Evolutionary conservation across 306 rosid genomes (phyloP).

Genomic region (Vicia villosa): DNA sequence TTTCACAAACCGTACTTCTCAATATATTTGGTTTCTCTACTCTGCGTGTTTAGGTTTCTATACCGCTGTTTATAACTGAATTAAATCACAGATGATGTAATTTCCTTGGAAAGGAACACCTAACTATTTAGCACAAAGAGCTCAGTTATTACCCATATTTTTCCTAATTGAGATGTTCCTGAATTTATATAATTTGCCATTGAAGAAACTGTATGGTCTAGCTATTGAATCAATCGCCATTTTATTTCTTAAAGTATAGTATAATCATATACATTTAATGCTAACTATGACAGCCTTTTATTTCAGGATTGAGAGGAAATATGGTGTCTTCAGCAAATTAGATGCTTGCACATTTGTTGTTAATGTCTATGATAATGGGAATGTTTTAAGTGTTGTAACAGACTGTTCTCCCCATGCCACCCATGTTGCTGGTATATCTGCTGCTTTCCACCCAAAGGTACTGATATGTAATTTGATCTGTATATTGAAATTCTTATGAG

Average conservation of each 20-base stretch:
- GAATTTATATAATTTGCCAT: slow-evolving; percentile 6
- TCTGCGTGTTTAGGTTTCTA: background rate
- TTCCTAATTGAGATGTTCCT: slow-evolving; percentile 29
- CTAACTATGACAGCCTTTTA: slow-evolving; percentile 28
- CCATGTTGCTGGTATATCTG: slow-evolving; percentile 93
- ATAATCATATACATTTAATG: no score
- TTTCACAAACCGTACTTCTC: no score
- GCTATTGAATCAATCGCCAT: slow-evolving; percentile 32
- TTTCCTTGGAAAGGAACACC: slow-evolving; percentile 17
- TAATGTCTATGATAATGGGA: slow-evolving; percentile 86
- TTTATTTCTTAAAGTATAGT: slow-evolving; percentile 1
- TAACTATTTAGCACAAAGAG: slow-evolving; percentile 3
- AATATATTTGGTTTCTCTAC: slow-evolving; percentile 24
- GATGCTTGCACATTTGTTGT: slow-evolving; percentile 91
- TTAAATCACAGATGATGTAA: background rate
- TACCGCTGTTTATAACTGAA: slow-evolving; percentile 4
- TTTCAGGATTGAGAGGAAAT: slow-evolving; percentile 78
- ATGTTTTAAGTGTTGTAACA: slow-evolving; percentile 83
- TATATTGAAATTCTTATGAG: slow-evolving; percentile 9
- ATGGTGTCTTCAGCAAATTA: slow-evolving; percentile 87
- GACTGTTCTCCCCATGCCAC: slow-evolving; percentile 95
- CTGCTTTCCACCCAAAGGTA: slow-evolving; percentile 97
- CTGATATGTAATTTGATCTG: slow-evolving; percentile 34
- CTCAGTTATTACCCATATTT: slow-evolving; percentile 25
- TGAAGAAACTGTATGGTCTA: slow-evolving; percentile 30